Percentiles rank a stretch among this genome's conserved stretches.
phyloP scores from a whole-genome alignment of 2,329 filamentous ascomycete genomes.

The Calonectria honghensis region DNA sequence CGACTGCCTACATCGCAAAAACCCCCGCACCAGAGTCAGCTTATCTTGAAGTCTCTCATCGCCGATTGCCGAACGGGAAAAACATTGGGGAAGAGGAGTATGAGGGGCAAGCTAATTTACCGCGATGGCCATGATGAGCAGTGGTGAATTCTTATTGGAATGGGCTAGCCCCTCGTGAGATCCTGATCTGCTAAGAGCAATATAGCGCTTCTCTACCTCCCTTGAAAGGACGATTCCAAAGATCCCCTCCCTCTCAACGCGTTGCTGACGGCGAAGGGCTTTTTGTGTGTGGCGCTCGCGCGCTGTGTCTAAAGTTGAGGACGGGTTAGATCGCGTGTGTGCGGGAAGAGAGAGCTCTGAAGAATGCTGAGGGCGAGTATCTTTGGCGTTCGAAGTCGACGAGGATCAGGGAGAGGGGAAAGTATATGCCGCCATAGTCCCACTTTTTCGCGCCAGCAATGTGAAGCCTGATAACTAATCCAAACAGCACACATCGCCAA shows the following conservation, averaged over 20 bases:
- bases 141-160: constrained; percentile 2
- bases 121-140: constrained; percentile 53
- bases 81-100: neutral
- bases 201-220: constrained; percentile 10
- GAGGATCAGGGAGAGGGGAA: constrained; percentile 43
- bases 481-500: neutral
- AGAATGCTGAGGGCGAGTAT: constrained; percentile 25
- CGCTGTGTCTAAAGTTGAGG: neutral
- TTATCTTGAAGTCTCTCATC: constrained; percentile 19
- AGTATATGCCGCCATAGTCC: constrained; percentile 48
- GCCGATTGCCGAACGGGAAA: constrained; percentile 22
- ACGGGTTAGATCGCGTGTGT: neutral
- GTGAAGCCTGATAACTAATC: constrained; percentile 25
- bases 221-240: constrained; percentile 17
- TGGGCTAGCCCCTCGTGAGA: constrained; percentile 28
- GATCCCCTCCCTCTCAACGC: neutral
- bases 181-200: constrained; percentile 26
- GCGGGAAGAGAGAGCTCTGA: constrained; percentile 6
- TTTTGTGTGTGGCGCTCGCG: neutral
- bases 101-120: constrained; percentile 41
- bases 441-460: constrained; percentile 50
- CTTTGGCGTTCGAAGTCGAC: neutral
- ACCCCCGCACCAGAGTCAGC: constrained; percentile 32
- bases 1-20: constrained; percentile 78
- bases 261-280: neutral